Evolutionary conservation across 768 basidiomycete genomes (phyloP).

Genomic region (Daedaleopsis nitida): DNA sequence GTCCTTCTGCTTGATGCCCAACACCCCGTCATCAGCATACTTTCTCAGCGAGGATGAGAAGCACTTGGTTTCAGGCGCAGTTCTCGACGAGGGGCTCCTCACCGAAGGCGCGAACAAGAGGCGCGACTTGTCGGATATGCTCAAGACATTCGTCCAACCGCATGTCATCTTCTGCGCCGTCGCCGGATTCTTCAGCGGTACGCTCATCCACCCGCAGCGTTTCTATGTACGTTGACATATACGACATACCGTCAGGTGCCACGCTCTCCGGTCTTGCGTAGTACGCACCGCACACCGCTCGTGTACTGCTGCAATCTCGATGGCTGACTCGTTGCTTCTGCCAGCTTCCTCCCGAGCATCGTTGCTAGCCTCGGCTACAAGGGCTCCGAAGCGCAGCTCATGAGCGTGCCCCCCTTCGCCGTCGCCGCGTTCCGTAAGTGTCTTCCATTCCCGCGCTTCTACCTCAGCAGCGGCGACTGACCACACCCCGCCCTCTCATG

Average conservation of each 20-base stretch:
- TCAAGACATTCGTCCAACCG: conserved; percentile 47
- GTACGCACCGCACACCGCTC: conserved; percentile 14
- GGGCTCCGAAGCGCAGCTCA: conserved; percentile 30
- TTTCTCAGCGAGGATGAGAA: conserved; percentile 11
- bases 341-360: not conserved
- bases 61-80: not conserved
- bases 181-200: conserved; percentile 48
- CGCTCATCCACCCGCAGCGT: too few species aligned
- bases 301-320: too few species aligned
- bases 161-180: conserved; percentile 57
- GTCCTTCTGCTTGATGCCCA: conserved; percentile 52
- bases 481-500: too few species aligned
- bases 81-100: conserved; percentile 28
- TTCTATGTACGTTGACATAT: too few species aligned
- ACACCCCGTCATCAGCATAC: not conserved
- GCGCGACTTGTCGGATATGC: conserved; percentile 64
- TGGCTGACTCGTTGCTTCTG: not conserved
- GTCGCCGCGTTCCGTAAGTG: conserved; percentile 28
- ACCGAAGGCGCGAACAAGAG: conserved; percentile 43
- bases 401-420: conserved; percentile 37
- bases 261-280: conserved; percentile 31
- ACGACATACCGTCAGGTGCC: conserved; percentile 33
- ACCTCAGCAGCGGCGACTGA: not conserved
- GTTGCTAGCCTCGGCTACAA: conserved; percentile 29
- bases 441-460: not conserved